Percentiles rank a stretch among this genome's conserved stretches.
Evolutionary conservation across 1,284 basidiomycete genomes (phyloP).

Genomic region (Ustilago curta): DNA sequence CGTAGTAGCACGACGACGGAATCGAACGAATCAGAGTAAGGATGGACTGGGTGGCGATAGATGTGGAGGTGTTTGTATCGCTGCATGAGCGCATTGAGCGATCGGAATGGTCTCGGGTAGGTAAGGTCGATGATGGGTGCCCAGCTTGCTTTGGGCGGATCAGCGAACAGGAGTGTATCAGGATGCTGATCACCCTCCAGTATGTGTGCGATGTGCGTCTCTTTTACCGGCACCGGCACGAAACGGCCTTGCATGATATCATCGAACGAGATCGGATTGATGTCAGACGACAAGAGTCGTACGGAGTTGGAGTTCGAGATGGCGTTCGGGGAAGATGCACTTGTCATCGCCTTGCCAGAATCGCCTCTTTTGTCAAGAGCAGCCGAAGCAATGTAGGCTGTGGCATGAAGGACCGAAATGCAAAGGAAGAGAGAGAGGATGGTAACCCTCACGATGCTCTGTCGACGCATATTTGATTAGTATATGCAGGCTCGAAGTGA

Average conservation of each 20-base stretch:
- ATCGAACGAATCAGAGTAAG: not conserved
- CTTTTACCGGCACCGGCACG: not conserved
- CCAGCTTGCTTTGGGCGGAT: not conserved
- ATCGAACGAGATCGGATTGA: slow-evolving; percentile 7
- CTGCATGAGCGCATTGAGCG: slow-evolving; percentile 25
- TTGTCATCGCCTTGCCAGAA: not conserved
- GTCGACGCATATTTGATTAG: not conserved
- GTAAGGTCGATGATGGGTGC: slow-evolving; percentile 35
- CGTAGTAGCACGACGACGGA: not conserved
- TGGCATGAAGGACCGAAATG: not conserved
- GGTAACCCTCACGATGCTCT: not conserved
- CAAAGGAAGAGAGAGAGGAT: not conserved
- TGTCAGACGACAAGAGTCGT: slow-evolving; percentile 2
- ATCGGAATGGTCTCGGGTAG: slow-evolving; percentile 8
- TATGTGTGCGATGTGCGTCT: not conserved
- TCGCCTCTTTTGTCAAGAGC: not conserved
- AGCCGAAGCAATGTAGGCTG: not conserved
- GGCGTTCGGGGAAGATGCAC: not conserved
- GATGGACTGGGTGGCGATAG: slow-evolving; percentile 1
- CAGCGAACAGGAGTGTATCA: slow-evolving; percentile 13
- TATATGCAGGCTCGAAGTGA: not conserved
- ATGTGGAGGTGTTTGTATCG: slow-evolving; percentile 20
- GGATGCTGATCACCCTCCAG: slow-evolving; percentile 4
- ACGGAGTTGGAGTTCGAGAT: not conserved
- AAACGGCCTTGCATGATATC: slow-evolving; percentile 10